Percentiles rank a stretch among this genome's conserved stretches.
phyloP scores from a whole-genome alignment of 495 filamentous ascomycete genomes.

The Apiosordaria backusii region DNA sequence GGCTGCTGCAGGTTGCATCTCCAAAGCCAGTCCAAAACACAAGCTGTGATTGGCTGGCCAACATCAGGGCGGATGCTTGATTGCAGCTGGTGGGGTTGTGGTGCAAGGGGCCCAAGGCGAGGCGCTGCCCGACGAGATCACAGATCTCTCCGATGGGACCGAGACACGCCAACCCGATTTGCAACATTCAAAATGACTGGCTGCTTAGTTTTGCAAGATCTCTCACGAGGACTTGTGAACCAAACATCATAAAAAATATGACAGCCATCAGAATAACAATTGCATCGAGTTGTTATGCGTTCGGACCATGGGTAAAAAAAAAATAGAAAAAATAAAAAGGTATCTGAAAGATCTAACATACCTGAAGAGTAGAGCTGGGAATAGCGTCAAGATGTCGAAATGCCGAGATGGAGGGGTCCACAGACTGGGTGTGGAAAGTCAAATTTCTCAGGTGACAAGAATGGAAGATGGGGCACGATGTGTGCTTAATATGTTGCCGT shows the following conservation, averaged over 20 bases:
- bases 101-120: constrained; percentile 2
- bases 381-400: background rate
- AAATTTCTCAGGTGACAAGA: background rate
- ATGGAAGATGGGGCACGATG: background rate
- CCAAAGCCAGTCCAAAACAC: background rate
- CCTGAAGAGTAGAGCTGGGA: background rate
- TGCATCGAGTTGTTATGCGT: background rate
- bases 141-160: constrained; percentile 13
- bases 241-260: background rate
- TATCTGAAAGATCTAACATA: background rate
- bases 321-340: background rate
- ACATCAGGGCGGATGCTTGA: constrained; percentile 6
- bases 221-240: background rate
- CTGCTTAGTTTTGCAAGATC: background rate
- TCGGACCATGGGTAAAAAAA: background rate
- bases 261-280: too few relatives aligned
- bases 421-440: background rate
- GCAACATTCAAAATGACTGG: constrained; percentile 2
- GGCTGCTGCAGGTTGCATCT: constrained; percentile 3
- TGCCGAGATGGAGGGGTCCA: background rate
- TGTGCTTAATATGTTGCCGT: background rate
- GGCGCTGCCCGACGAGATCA: background rate
- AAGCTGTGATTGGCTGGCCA: constrained; percentile 1
- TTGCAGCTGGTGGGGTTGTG: background rate
- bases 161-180: background rate